Base-by-base conservation (phyloP, 1,284 basidiomycete genomes). In the Ustilago tritici region DNA sequence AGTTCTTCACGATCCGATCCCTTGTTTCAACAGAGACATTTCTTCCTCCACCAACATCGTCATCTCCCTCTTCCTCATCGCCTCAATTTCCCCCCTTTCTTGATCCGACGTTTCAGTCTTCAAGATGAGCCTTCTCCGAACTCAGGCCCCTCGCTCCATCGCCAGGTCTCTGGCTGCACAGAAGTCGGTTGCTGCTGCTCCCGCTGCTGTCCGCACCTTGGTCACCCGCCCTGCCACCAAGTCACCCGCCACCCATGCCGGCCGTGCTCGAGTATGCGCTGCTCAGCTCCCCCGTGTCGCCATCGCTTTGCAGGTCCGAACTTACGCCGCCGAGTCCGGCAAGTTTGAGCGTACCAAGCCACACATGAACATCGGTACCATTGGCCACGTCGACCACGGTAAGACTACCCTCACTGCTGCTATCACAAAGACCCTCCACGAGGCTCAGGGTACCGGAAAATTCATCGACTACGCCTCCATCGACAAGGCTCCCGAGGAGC, bases 401-500 rank as follows among this genome's bases (percentile, higher is more conserved):
- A 88, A 90, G 89, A 99, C 97, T 14, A 99, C 97, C 1, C 89
- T 99, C 80, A 99, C 97, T 11, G 97, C 97, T 59, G 95, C 97
- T 73, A 99, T 99, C 87, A 99, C 97, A 84, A 99, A 95, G 88
- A 93, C 95, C 73, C 91, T 99, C 65, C 89, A 96, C 46, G 90
- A 92, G 78, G 61, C 72, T 19, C 92, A 93, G 79, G 93, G 92
- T 62, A 87, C 87, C 63, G 95, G 95, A 78, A 95, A 92, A 87
- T 99, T 99, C 88, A 93, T 97, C 79, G 96, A 96, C 90, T 99
- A 99, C 89, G 91, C 91, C 63, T 92, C 95, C 88, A 99, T 99
- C 85, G 97, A 99, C 92, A 98, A 95, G 89, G 97, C 97, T n/a
- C 97, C 97, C 11, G 97, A 99, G 88, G 97, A 99, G 89, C 97